Evolutionary conservation across 352 stramenopile genomes (phyloP), one percentile per base, ranked within the genome.

Genomic region (Pythium diclinum): DNA sequence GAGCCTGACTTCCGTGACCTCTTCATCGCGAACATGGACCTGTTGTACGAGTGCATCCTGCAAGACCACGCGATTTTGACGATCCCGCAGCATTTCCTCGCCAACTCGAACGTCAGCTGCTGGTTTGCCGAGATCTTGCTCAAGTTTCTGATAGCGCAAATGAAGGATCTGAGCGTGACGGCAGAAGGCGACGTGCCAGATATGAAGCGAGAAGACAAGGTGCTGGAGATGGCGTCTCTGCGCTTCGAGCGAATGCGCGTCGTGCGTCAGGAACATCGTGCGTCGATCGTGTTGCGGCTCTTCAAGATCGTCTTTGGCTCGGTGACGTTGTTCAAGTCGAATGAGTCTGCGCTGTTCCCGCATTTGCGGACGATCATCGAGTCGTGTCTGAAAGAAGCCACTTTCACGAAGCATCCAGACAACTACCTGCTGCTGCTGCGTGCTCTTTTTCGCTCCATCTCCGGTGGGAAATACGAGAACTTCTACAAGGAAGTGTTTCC

Each of bases 251-350:
- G 76, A 1, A 92, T 96, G 85, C 85, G 87, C 2, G 44, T 63
- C 19, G 87, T 96, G 28, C 72, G 70, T 14, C 80, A 85, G 63
- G 71, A 84, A 25, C 84, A 96, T 42, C 78, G 87, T 21, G 88
- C 88, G 19, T 94, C 87, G 17, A 94, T 95, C 36, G 83, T 98
- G 14, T 76, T 98, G 63, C 87, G 90, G 4, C 67, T 99, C 30
- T 98, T 98, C 75, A 97, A 97, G 71, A 96, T 99, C 59, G 87
- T 98, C 8, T 97, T 99, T 64, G 96, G 95, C 16, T 98, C 95
- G 3, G 87, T 99, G 21, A 94, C 90, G 17, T 73, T 98, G 23
- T 98, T 98, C 73, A 94, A 97, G 49, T 92, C 95, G 21, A 99
- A 99, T 66, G 97, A 99, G 75, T 87, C 74, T 13, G 91, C 92